Evolutionary conservation across 1,139 yeast species (phyloP).

Genomic region (Scheffersomyces illinoinensis): DNA sequence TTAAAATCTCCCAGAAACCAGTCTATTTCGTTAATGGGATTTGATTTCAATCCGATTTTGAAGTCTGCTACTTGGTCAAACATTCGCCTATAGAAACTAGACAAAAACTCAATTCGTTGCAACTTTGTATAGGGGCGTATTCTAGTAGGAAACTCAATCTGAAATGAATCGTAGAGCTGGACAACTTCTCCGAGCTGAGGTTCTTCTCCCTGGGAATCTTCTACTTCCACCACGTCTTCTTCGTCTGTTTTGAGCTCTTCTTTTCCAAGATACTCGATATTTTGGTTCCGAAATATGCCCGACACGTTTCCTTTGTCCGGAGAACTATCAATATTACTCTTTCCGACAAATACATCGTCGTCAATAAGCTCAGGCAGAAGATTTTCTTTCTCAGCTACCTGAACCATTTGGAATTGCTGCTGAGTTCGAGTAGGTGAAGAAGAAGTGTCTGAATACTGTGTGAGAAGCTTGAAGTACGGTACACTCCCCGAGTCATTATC

Average conservation of each 20-base stretch:
- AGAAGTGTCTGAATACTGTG: not conserved
- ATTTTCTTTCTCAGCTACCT: not conserved
- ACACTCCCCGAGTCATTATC: not conserved
- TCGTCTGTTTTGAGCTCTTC: slow-evolving; percentile 7
- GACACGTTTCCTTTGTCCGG: not conserved
- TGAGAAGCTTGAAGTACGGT: not conserved
- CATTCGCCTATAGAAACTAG: slow-evolving; percentile 24
- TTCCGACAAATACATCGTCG: not conserved
- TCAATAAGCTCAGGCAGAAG: not conserved
- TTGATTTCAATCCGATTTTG: slow-evolving; percentile 25
- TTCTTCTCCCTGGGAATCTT: slow-evolving; percentile 15
- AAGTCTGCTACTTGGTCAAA: slow-evolving; percentile 16
- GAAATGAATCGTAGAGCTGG: not conserved
- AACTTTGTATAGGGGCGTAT: slow-evolving; percentile 18
- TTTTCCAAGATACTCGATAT: not conserved
- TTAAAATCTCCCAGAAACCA: slow-evolving; percentile 53
- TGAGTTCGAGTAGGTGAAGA: not conserved
- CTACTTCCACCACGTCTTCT: slow-evolving; percentile 10
- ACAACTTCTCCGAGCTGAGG: not conserved
- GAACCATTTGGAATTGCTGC: not conserved
- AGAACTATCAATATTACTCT: not conserved
- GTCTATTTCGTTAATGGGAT: slow-evolving; percentile 16
- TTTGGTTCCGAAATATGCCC: not conserved
- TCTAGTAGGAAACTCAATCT: not conserved
- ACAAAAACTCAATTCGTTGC: slow-evolving; percentile 32